These are phyloP conservation scores for Elaeagnus macrophylla DNA, from an alignment of 306 rosid genomes.

Conservation along the genomic window DNA sequence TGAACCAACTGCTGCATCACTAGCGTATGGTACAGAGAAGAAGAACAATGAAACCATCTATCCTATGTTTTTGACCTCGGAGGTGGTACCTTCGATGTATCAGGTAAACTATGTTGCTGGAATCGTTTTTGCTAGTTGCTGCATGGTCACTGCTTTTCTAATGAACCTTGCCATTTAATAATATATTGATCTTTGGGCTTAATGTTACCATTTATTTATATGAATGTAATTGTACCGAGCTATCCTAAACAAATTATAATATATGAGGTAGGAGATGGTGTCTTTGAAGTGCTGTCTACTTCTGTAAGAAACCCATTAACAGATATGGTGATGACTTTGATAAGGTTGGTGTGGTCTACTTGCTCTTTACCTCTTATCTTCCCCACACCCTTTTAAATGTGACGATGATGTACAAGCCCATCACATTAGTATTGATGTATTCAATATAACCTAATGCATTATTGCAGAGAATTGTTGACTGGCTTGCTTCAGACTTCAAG, in stretches of 20 bases:
- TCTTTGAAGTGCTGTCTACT: constrained; percentile 90
- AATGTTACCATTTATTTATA: not conserved
- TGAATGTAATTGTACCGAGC: no score
- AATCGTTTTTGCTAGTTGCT: not conserved
- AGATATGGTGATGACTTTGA: constrained; percentile 98
- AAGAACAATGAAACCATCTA: constrained; percentile 90
- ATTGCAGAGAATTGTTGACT: no score
- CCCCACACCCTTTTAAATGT: not conserved
- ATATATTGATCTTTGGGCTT: no score
- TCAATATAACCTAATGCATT: no score
- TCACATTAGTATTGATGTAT: no score
- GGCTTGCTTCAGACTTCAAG: no score
- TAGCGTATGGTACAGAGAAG: constrained; percentile 92
- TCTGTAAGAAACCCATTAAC: constrained; percentile 95
- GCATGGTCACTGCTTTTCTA: not conserved
- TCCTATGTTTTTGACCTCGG: constrained; percentile 89
- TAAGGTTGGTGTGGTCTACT: constrained; percentile 36
- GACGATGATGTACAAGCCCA: no score
- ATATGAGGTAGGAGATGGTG: constrained; percentile 96
- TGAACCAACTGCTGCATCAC: constrained; percentile 94
- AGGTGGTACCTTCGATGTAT: no score
- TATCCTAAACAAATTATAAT: no score
- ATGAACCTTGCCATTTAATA: not conserved
- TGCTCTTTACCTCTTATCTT: not conserved
- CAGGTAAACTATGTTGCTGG: constrained; percentile 34